A percentile compares a stretch with the other conserved stretches of the same genome.
Evolutionary conservation across 2,329 filamentous ascomycete genomes (phyloP).

Genomic region (Phoma sp.): DNA sequence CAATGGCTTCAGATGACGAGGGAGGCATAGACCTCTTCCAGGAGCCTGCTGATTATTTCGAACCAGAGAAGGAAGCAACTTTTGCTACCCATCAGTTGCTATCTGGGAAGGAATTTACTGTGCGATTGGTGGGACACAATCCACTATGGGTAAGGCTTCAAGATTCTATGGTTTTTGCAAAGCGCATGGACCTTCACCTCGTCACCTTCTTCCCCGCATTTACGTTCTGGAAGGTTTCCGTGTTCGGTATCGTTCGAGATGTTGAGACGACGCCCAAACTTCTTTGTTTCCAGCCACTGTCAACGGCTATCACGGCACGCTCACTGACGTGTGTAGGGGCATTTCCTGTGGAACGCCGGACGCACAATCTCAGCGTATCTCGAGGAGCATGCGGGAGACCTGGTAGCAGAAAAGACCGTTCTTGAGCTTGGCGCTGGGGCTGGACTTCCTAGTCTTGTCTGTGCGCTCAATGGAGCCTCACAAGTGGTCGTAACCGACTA

Average conservation of each 20-base stretch:
- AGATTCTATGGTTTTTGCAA: neutral
- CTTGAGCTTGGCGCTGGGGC: slow-evolving; percentile 90
- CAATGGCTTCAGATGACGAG: slow-evolving; percentile 41
- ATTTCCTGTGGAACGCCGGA: slow-evolving; percentile 90
- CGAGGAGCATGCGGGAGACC: slow-evolving; percentile 66
- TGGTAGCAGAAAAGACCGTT: slow-evolving; percentile 72
- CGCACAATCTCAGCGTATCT: slow-evolving; percentile 80
- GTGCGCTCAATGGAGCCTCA: slow-evolving; percentile 72
- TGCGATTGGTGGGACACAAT: slow-evolving; percentile 85
- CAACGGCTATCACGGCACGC: slow-evolving; percentile 2
- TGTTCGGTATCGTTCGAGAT: neutral
- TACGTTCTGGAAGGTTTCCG: slow-evolving; percentile 1
- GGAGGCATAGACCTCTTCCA: slow-evolving; percentile 68
- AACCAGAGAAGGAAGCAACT: slow-evolving; percentile 77
- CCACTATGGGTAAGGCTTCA: slow-evolving; percentile 73
- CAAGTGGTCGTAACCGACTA: slow-evolving; percentile 83
- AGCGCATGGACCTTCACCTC: slow-evolving; percentile 2
- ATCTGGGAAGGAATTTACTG: slow-evolving; percentile 68
- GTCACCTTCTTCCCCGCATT: neutral
- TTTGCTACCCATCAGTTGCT: slow-evolving; percentile 73
- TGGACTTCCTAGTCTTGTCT: slow-evolving; percentile 81
- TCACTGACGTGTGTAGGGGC: slow-evolving; percentile 60
- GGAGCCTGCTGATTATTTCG: slow-evolving; percentile 81
- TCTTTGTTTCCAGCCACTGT: neutral
- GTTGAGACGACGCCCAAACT: neutral